These are phyloP conservation scores for Bromus sterilis DNA, from an alignment of 176 grass and related monocot genomes.

Conservation along the genomic window DNA sequence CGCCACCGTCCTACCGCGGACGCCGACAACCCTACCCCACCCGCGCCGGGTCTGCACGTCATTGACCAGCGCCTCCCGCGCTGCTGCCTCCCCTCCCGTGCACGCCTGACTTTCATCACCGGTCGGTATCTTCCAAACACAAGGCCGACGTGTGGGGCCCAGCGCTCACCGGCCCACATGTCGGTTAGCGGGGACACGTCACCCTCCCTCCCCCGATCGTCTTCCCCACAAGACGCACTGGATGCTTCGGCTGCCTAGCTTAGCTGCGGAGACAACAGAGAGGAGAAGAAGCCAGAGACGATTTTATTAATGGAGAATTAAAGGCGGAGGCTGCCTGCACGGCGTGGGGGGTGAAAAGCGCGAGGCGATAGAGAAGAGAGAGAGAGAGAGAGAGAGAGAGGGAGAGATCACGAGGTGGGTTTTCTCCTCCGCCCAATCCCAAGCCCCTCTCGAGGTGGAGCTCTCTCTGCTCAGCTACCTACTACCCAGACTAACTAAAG, in stretches of 20 bases:
- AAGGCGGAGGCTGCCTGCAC: not conserved
- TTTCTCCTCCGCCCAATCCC: slow-evolving; percentile 31
- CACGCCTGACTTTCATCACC: not conserved
- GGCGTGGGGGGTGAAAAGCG: not conserved
- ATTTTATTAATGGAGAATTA: not conserved
- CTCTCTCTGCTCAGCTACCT: not conserved
- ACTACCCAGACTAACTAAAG: no score
- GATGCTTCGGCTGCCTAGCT: not conserved
- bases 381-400: not conserved
- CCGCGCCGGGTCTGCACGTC: not conserved
- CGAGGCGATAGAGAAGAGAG: slow-evolving; percentile 5
- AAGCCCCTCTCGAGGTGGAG: not conserved
- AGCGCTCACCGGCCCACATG: accelerated
- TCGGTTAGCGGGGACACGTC: not conserved
- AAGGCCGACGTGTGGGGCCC: not conserved
- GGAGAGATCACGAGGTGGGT: slow-evolving; percentile 29
- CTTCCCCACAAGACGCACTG: not conserved
- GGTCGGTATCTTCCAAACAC: not conserved
- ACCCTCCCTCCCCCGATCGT: not conserved
- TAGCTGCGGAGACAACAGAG: no score
- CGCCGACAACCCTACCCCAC: not conserved
- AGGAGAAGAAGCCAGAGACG: not conserved
- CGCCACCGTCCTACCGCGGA: not conserved
- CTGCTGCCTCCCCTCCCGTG: not conserved
- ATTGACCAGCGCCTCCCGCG: no score